Base-by-base conservation (phyloP, 2,329 filamentous ascomycete species). In the Rutstroemia sydowiana region DNA sequence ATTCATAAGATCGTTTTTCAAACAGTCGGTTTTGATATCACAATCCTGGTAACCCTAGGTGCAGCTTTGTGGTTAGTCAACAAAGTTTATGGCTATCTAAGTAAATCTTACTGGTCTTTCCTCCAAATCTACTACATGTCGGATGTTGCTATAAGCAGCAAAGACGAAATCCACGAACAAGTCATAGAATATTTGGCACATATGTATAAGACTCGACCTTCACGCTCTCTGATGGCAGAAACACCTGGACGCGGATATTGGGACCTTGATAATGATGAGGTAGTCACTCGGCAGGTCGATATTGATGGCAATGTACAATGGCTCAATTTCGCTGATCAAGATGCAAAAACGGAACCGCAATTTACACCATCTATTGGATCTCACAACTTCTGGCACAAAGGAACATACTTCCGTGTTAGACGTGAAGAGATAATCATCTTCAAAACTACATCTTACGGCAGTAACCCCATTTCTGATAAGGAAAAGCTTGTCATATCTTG, bases 251-350 rank as follows among this genome's bases (percentile, higher is more conserved):
- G 72, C 59, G 76, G 71, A 16, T 75, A 76, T 0, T 82, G 79
- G 78, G 78, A 71, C 50, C 61, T 68, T 34, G 65, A 69, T 37
- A 59, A 50, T 30, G 60, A 63, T 39, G 75, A 81, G 48, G 72
- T 74, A 32, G 71, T 75, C 53, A 63, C 73, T 10, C 70, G 71
- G 28, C 70, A 70, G 13, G 70, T 66, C 26, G 66, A 68, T 54
- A 66, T 67, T 46, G 67, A 66, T 39, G 68, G 66, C 8, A 60
- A 60, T 34, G 61, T 69, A 65, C 49, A 63, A 59, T 79, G 76
- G 58, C 73, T 81, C 45, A 82, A 82, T 63, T 82, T 82, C 65
- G 77, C 78, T 3, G 78, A 75, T 55, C 75, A 80, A 55, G 75
- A 78, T 55, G 75, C 76, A 10, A 74, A 73, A 63, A 69, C 72